These are phyloP conservation scores for Helicocarpus griseus DNA, from an alignment of 2,329 filamentous ascomycete species.

Conservation along the genomic window DNA sequence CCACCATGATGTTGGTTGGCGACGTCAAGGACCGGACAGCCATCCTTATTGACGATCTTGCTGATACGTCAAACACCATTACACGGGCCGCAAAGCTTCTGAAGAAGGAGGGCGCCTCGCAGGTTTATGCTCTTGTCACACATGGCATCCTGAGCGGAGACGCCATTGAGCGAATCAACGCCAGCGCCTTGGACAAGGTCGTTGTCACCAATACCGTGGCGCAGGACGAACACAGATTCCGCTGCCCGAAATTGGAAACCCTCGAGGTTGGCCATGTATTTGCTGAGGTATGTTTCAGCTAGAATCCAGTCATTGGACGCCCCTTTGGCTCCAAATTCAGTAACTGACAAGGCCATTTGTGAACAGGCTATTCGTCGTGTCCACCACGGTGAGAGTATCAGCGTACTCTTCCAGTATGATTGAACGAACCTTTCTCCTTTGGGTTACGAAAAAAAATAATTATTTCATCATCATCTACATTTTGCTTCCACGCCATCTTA, in stretches of 20 bases:
- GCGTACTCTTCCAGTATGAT: conserved; percentile 82
- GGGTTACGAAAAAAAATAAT: not conserved
- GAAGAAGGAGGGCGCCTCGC: conserved; percentile 82
- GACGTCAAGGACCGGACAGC: conserved; percentile 71
- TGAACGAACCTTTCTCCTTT: conserved; percentile 26
- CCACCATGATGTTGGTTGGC: conserved; percentile 90
- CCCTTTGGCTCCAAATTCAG: no score
- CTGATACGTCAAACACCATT: conserved; percentile 94
- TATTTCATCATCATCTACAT: not conserved
- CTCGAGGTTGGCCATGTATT: conserved; percentile 83
- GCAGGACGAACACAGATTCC: conserved; percentile 66
- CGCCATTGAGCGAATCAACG: conserved; percentile 87
- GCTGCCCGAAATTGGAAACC: conserved; percentile 83
- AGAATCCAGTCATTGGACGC: no score
- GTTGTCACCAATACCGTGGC: conserved; percentile 93
- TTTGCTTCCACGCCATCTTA: not conserved
- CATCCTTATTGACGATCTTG: conserved; percentile 88
- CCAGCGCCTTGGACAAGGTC: conserved; percentile 83
- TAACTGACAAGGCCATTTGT: no score
- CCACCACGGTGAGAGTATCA: conserved; percentile 96
- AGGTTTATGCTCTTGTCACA: conserved; percentile 84
- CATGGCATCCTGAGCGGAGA: conserved; percentile 94
- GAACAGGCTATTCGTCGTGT: conserved; percentile 71
- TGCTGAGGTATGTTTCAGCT: conserved; percentile 56
- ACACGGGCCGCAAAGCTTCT: conserved; percentile 93